A percentile compares a stretch with the other conserved stretches of the same genome.
Conservation (phyloP, 176 grass and related monocot species). For the Zizania latifolia region DNA sequence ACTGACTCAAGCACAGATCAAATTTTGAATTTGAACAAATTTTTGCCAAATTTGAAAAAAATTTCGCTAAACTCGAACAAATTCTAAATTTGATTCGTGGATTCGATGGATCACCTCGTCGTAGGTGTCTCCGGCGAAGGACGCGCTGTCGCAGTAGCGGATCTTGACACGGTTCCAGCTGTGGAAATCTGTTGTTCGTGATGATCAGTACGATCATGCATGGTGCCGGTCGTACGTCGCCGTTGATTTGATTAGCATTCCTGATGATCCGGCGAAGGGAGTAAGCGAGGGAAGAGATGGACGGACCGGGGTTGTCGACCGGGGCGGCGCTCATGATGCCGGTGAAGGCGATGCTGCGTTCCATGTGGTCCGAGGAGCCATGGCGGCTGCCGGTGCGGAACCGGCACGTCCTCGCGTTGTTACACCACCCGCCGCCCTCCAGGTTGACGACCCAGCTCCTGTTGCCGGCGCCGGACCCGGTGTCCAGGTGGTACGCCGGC, state of each 20-base stretch:
- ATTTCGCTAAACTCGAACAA: too few relatives aligned
- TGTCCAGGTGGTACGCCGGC: constrained; percentile 62
- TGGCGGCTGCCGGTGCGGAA: constrained; percentile 42
- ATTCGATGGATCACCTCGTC: constrained; percentile 33
- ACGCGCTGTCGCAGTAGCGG: constrained; percentile 82
- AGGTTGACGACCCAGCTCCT: constrained; percentile 72
- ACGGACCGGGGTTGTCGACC: constrained; percentile 58
- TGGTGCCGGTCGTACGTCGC: too few relatives aligned
- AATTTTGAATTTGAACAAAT: too few relatives aligned
- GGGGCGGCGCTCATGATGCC: constrained; percentile 63
- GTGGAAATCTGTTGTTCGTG: constrained; percentile 63
- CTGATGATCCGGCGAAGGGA: background rate
- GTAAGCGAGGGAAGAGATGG: background rate
- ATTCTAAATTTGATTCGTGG: too few relatives aligned
- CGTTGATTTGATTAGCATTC: too few relatives aligned
- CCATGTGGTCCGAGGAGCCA: constrained; percentile 72
- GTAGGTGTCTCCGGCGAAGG: constrained; percentile 67
- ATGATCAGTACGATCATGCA: too few relatives aligned
- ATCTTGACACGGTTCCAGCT: constrained; percentile 88
- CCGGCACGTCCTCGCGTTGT: constrained; percentile 49
- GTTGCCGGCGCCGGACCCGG: constrained; percentile 47
- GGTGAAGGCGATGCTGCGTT: constrained; percentile 45
- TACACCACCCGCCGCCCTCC: constrained; percentile 93
- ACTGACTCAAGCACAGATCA: too few relatives aligned
- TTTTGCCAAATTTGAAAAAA: too few relatives aligned